Conservation (phyloP, 148 eudicot species). For the Vaccinium corymbosum region DNA sequence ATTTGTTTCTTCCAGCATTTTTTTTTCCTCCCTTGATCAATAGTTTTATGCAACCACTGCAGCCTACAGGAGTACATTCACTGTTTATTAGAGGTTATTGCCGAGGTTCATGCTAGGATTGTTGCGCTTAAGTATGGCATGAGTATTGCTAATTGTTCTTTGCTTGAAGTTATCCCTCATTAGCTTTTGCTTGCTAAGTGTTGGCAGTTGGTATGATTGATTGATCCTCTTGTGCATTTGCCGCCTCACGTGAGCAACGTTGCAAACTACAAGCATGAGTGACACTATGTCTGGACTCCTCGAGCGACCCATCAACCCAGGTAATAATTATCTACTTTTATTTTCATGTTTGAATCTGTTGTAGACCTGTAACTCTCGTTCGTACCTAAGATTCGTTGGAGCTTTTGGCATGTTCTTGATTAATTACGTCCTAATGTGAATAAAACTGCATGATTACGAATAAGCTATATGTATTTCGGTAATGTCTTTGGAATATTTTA, state of each 20-base stretch:
- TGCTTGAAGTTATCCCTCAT: background rate
- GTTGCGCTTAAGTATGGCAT: background rate
- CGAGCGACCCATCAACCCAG: constrained; percentile 45
- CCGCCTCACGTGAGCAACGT: constrained; percentile 26
- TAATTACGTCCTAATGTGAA: background rate
- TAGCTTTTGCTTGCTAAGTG: constrained; percentile 11
- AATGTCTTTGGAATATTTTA: background rate
- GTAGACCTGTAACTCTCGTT: too few species aligned
- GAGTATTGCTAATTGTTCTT: background rate
- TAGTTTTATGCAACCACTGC: background rate
- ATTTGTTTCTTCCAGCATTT: background rate
- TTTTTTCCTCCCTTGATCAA: too few species aligned
- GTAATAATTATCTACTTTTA: constrained; percentile 22
- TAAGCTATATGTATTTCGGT: background rate
- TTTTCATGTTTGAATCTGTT: background rate
- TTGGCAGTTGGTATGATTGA: constrained; percentile 25
- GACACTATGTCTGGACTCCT: constrained; percentile 57
- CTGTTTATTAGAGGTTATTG: background rate
- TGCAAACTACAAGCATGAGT: constrained; percentile 41
- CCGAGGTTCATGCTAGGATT: background rate
- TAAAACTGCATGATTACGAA: background rate
- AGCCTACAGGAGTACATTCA: too few species aligned
- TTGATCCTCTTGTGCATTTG: constrained; percentile 27
- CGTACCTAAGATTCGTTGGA: background rate
- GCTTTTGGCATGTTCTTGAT: background rate